phyloP scores from a whole-genome alignment of 2,329 filamentous ascomycete genomes.

The Cladosporium sp. region DNA sequence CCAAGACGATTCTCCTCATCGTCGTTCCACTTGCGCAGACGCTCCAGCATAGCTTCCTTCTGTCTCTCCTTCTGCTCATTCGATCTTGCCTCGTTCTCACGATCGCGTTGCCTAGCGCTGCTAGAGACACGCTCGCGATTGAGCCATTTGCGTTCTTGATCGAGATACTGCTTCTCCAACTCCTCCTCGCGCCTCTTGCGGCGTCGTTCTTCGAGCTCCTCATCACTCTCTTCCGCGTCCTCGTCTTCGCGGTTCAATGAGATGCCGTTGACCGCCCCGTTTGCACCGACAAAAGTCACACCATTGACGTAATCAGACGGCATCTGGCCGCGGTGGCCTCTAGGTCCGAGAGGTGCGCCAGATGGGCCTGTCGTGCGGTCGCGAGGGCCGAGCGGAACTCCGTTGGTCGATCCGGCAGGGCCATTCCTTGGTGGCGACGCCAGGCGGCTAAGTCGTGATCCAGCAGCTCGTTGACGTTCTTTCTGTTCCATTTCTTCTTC shows the following conservation, averaged over 20 bases:
- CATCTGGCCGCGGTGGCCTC: constrained; percentile 57
- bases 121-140: constrained; percentile 82
- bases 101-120: constrained; percentile 80
- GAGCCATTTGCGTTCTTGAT: constrained; percentile 84
- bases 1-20: constrained; percentile 74
- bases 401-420: constrained; percentile 57
- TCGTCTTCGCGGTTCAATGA: constrained; percentile 70
- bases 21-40: constrained; percentile 81
- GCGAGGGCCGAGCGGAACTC: constrained; percentile 70
- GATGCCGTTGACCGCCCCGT: constrained; percentile 50
- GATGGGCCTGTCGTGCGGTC: constrained; percentile 40
- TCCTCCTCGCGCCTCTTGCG: constrained; percentile 69
- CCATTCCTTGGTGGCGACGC: constrained; percentile 64
- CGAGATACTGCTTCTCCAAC: constrained; percentile 73
- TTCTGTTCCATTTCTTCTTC: constrained; percentile 91
- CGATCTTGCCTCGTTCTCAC: constrained; percentile 73
- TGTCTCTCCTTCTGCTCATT: constrained; percentile 60
- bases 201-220: constrained; percentile 73
- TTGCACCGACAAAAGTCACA: constrained; percentile 73
- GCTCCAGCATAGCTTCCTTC: constrained; percentile 64
- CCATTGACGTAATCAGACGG: constrained; percentile 72
- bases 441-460: constrained; percentile 59
- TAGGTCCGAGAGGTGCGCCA: constrained; percentile 72
- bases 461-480: constrained; percentile 70
- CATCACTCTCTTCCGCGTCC: constrained; percentile 75